phyloP scores from a whole-genome alignment of 2,329 filamentous ascomycete species.

The Venturia pyrina region DNA sequence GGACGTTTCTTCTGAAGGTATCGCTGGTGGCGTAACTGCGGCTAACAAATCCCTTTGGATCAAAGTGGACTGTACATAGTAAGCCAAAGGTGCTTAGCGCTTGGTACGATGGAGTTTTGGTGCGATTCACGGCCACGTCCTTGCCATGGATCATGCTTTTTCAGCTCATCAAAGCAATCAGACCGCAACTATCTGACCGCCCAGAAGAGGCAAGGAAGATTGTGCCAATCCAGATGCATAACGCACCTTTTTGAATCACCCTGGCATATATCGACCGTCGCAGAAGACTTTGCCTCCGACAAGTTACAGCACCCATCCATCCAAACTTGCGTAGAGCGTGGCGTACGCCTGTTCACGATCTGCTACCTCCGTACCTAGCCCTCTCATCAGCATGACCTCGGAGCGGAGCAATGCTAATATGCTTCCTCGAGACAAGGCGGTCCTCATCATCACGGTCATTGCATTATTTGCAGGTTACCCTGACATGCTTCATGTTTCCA shows the following conservation, averaged over 20 bases:
- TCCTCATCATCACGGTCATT: not conserved
- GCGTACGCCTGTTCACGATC: not conserved
- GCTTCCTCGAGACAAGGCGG: not conserved
- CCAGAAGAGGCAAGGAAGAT: not conserved
- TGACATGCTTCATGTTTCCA: not conserved
- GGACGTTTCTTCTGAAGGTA: not conserved
- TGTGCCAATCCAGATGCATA: not conserved
- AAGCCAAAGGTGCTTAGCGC: not conserved
- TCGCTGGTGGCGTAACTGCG: not conserved
- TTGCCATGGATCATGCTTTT: not conserved
- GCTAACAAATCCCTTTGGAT: not conserved
- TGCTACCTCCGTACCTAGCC: not conserved
- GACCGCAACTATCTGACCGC: not conserved
- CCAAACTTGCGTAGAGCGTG: not conserved
- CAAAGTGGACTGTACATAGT: not conserved
- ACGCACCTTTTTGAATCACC: not conserved
- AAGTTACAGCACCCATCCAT: not conserved
- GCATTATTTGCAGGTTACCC: not conserved
- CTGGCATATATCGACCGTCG: not conserved
- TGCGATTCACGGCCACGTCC: not conserved
- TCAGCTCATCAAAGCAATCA: not conserved
- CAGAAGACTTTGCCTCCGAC: not conserved
- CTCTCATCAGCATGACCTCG: slow-evolving; percentile 1
- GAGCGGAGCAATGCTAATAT: not conserved
- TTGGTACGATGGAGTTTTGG: not conserved